phyloP scores from a whole-genome alignment of 108 stramenopile genomes.

The Nannochloropsis oceanica region DNA sequence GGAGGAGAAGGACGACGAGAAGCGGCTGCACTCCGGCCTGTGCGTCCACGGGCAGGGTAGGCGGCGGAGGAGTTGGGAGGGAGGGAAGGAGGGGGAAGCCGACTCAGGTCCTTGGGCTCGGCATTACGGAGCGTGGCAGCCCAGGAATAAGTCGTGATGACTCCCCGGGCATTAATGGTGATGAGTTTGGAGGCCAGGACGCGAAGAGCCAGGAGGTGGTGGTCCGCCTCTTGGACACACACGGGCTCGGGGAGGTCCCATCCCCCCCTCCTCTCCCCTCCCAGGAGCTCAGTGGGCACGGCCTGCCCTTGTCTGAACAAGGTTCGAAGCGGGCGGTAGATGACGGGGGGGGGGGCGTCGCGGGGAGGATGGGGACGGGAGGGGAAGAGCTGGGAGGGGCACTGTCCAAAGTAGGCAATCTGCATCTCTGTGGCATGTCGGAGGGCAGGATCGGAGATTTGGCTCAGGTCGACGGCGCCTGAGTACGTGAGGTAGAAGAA shows the following conservation, averaged over 20 bases:
- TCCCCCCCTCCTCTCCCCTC: neutral
- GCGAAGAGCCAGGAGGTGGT: neutral
- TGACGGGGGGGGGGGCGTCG: neutral
- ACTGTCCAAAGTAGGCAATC: constrained; percentile 85
- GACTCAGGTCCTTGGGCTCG: constrained; percentile 52
- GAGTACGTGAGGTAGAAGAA: constrained; percentile 96
- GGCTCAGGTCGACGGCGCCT: constrained; percentile 80
- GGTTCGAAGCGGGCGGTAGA: neutral
- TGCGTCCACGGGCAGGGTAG: neutral
- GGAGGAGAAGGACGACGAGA: too few species aligned
- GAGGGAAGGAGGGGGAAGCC: neutral
- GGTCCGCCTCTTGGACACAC: neutral
- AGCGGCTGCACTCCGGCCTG: too few species aligned
- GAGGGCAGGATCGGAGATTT: constrained; percentile 67
- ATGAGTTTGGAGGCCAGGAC: neutral
- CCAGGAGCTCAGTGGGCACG: neutral
- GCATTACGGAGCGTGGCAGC: constrained; percentile 70
- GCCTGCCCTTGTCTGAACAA: neutral
- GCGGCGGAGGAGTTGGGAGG: neutral
- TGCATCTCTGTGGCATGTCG: constrained; percentile 74
- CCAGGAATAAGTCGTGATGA: constrained; percentile 69
- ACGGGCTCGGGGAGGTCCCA: neutral
- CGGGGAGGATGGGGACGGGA: neutral
- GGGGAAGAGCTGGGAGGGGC: constrained; percentile 56
- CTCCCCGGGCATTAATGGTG: constrained; percentile 62